These are phyloP conservation scores for Rhynchosporium graminicola DNA, from an alignment of 2,329 filamentous ascomycete species.

Conservation along the genomic window DNA sequence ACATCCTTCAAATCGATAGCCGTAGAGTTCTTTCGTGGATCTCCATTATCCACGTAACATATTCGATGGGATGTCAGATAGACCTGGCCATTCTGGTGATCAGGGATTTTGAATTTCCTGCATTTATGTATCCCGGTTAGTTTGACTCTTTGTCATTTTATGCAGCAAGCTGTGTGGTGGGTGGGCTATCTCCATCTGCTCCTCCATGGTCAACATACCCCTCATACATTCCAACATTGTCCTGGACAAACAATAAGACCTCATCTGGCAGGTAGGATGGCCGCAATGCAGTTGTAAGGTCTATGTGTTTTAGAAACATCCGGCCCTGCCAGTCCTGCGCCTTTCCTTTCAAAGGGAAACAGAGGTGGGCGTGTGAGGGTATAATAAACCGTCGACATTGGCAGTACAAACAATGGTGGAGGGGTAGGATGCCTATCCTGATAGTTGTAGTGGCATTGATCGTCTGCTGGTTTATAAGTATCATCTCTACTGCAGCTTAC, in stretches of 20 bases:
- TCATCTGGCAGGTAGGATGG: slow-evolving; percentile 92
- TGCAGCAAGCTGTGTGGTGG: slow-evolving; percentile 17
- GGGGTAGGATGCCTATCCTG: neutral
- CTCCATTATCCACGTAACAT: slow-evolving; percentile 89
- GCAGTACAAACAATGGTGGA: neutral
- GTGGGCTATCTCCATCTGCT: too few species aligned
- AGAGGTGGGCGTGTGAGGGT: slow-evolving; percentile 10
- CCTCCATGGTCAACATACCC: slow-evolving; percentile 61
- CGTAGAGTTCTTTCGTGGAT: slow-evolving; percentile 81
- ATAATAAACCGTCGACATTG: slow-evolving; percentile 11
- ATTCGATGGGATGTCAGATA: slow-evolving; percentile 94
- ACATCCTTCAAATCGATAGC: slow-evolving; percentile 88
- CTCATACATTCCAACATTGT: slow-evolving; percentile 96
- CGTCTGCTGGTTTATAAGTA: slow-evolving; percentile 1
- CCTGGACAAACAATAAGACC: slow-evolving; percentile 92
- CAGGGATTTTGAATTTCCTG: slow-evolving; percentile 92
- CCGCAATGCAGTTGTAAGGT: slow-evolving; percentile 94
- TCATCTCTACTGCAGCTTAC: neutral
- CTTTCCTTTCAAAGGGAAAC: neutral
- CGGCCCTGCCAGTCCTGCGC: slow-evolving; percentile 55
- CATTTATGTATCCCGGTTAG: slow-evolving; percentile 10
- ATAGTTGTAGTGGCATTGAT: neutral
- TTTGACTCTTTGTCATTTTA: neutral
- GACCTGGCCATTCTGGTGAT: slow-evolving; percentile 93
- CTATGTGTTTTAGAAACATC: slow-evolving; percentile 96